phyloP scores from a whole-genome alignment of 2,329 filamentous ascomycete genomes.

The Colletotrichum tofieldiae region DNA sequence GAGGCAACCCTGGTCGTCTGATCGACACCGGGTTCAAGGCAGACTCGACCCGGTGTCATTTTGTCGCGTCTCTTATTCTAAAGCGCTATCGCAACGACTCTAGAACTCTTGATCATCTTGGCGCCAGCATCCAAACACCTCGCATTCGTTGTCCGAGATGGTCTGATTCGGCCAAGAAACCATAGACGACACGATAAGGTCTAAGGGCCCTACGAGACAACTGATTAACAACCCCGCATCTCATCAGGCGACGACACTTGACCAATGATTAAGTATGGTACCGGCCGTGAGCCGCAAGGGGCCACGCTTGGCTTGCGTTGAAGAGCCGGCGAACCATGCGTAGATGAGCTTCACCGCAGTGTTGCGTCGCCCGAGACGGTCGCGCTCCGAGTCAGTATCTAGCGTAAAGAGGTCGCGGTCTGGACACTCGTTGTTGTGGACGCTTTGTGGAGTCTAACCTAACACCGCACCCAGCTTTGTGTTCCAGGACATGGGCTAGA shows the following conservation, averaged over 20 bases:
- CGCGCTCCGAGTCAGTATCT: neutral
- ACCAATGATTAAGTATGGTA: too few relatives aligned
- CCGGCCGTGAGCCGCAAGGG: too few relatives aligned
- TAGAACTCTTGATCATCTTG: neutral
- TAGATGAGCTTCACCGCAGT: too few relatives aligned
- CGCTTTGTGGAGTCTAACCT: conserved; percentile 2
- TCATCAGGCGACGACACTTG: too few relatives aligned
- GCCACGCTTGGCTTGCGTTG: too few relatives aligned
- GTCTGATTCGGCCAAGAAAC: neutral
- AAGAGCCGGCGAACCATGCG: too few relatives aligned
- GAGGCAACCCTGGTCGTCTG: conserved; percentile 18
- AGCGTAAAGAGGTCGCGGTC: too few relatives aligned
- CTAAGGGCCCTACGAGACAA: too few relatives aligned
- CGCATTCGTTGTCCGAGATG: neutral
- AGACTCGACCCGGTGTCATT: neutral
- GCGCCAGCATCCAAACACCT: neutral
- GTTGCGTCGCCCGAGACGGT: too few relatives aligned
- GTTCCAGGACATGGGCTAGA: neutral
- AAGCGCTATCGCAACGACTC: too few relatives aligned
- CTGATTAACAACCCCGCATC: too few relatives aligned
- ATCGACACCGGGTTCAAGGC: neutral
- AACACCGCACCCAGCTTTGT: neutral
- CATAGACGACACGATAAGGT: neutral
- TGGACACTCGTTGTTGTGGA: too few relatives aligned
- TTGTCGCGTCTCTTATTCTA: neutral